Percentiles rank a stretch among this genome's conserved stretches.
These are phyloP conservation scores for Blastobotrys ciferrii DNA, from an alignment of 1,139 yeast species.

Conservation along the genomic window DNA sequence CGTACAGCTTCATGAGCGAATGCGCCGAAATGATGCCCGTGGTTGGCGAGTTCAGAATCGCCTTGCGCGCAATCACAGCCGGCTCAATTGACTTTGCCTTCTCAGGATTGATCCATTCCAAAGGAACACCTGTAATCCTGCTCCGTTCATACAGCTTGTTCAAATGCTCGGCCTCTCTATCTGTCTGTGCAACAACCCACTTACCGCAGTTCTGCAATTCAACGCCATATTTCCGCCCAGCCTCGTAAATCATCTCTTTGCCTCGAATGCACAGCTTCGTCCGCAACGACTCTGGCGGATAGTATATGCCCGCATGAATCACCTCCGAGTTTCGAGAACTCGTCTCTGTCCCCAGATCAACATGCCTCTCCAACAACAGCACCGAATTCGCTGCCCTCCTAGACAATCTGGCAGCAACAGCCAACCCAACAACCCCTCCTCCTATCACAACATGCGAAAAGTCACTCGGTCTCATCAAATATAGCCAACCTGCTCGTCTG, in stretches of 20 bases:
- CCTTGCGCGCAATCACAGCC: conserved; percentile 57
- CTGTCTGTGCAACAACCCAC: conserved; percentile 83
- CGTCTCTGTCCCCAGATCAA: conserved; percentile 69
- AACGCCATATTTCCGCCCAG: conserved; percentile 51
- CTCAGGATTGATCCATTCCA: conserved; percentile 50
- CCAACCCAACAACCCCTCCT: conserved; percentile 85
- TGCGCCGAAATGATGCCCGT: conserved; percentile 87
- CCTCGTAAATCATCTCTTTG: conserved; percentile 60
- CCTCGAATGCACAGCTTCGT: conserved; percentile 73
- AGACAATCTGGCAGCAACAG: conserved; percentile 70
- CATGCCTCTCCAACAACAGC: conserved; percentile 66
- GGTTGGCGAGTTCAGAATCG: conserved; percentile 71
- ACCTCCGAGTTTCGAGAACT: conserved; percentile 89
- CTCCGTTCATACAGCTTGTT: conserved; percentile 53
- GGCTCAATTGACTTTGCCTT: conserved; percentile 58
- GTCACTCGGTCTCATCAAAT: conserved; percentile 41
- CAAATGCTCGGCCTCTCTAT: conserved; percentile 57
- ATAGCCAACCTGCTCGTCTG: no score
- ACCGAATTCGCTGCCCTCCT: conserved; percentile 49
- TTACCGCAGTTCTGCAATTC: conserved; percentile 70
- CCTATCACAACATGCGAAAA: conserved; percentile 82
- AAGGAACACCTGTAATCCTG: conserved; percentile 49
- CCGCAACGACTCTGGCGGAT: conserved; percentile 66
- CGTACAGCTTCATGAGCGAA: conserved; percentile 60
- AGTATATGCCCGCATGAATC: conserved; percentile 86